Evolutionary conservation across 129 eudicot genomes (phyloP).

Genomic region (Artemisia tridentata): DNA sequence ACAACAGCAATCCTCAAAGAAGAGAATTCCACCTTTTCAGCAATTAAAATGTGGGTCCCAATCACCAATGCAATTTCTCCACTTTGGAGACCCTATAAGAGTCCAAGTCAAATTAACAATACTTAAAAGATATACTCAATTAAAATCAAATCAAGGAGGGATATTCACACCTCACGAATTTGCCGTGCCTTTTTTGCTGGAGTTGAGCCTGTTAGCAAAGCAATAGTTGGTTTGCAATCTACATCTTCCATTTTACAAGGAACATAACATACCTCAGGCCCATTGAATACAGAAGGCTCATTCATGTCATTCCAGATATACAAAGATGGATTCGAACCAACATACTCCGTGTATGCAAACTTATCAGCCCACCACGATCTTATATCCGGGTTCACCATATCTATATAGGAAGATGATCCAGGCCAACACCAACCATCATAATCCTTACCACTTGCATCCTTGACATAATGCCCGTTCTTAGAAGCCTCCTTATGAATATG

Average conservation of each 20-base stretch:
- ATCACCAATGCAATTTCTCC: slow-evolving; percentile 80
- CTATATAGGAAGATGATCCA: slow-evolving; percentile 90
- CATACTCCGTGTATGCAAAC: slow-evolving; percentile 58
- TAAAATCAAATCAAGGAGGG: neutral
- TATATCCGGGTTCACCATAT: slow-evolving; percentile 91
- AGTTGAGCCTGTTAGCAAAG: slow-evolving; percentile 89
- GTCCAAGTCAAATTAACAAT: neutral
- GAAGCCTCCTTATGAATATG: slow-evolving; percentile 92
- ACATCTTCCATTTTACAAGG: slow-evolving; percentile 38
- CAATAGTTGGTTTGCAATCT: slow-evolving; percentile 63
- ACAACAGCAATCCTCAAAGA: slow-evolving; percentile 79
- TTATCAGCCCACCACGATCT: slow-evolving; percentile 99
- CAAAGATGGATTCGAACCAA: slow-evolving; percentile 88
- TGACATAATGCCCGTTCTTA: slow-evolving; percentile 78
- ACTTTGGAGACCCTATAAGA: slow-evolving; percentile 68
- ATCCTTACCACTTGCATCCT: slow-evolving; percentile 84
- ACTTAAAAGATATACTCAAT: neutral
- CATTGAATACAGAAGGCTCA: slow-evolving; percentile 97
- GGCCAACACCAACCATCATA: slow-evolving; percentile 99
- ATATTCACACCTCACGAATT: slow-evolving; percentile 57
- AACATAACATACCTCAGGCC: slow-evolving; percentile 73
- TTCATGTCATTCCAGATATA: slow-evolving; percentile 99
- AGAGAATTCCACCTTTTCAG: slow-evolving; percentile 78
- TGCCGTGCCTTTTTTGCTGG: slow-evolving; percentile 67
- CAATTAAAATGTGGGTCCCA: slow-evolving; percentile 92